Base-by-base conservation (phyloP, 345 rosid genomes). In the Eucalyptus decipiens region DNA sequence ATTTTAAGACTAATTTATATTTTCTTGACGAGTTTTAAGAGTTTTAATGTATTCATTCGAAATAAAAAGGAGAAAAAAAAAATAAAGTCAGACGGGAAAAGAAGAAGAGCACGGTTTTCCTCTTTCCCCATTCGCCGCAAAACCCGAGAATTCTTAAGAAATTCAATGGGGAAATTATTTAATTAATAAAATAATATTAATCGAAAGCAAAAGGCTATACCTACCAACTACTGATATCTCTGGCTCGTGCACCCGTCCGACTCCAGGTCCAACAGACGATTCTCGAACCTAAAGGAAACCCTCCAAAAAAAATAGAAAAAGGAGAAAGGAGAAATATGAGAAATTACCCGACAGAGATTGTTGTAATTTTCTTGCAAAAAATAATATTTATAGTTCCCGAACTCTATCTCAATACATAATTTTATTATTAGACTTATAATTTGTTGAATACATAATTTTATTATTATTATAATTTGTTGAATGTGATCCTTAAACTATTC, bases 381-480 rank as follows among this genome's bases (percentile, higher is more conserved):
- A 6, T 6, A 11, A 19, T 40, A 11, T 12, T 19, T 5, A 72
- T 34, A 19, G 7, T 19, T 42, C 4, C 43, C 1, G 0, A 19
- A 72, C 81, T 34, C 40, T 19, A 23, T 37, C 45, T 16, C 11
- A 1, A 9, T 17, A 19, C 11, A 17, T 18, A n/a, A 65, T 65
- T 65, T 65, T 16, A n/a, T 30, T 1, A 32, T 1, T 3, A 10
- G 3, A 69, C 42, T 69, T 69, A 10, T 69, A 34, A 69, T 9
- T 34, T 2, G 1, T 18, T 37, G 0, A 12, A 72, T 19, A 19
- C 11, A 17, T 18, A n/a, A 65, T 65, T 65, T 65, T 16, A n/a
- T 30, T 1, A 32, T 1, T 3, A 10, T 69, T 69, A 10, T 69
- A 34, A 69, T 9, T 34, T 2, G 1, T 18, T 37, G 0, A 12